Evolutionary conservation across 1,284 basidiomycete genomes (phyloP).

Genomic region (Trichosporon ovoides): DNA sequence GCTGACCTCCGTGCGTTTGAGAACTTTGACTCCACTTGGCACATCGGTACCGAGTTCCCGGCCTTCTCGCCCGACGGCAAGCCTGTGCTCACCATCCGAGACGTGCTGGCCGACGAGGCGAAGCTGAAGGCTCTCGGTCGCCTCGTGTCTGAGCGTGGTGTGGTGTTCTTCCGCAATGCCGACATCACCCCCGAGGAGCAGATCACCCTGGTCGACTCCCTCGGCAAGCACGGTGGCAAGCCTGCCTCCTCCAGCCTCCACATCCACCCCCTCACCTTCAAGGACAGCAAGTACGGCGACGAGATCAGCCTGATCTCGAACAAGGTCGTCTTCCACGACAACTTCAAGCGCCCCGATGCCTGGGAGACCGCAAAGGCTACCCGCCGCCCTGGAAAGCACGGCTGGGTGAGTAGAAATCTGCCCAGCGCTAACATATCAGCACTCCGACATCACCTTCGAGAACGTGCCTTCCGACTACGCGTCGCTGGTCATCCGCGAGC

Average conservation of each 20-base stretch:
- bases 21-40: conserved; percentile 36
- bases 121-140: conserved; percentile 34
- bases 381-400: conserved; percentile 5
- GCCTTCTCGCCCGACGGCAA: conserved; percentile 15
- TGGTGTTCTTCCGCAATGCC: conserved; percentile 63
- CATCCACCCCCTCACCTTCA: conserved; percentile 58
- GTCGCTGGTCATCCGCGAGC: conserved; percentile 57
- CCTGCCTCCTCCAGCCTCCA: conserved; percentile 57
- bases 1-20: conserved; percentile 20
- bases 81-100: conserved; percentile 26
- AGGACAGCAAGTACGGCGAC: conserved; percentile 48
- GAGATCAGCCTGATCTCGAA: conserved; percentile 56
- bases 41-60: conserved; percentile 47
- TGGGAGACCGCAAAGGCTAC: conserved; percentile 10
- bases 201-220: conserved; percentile 50
- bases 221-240: conserved; percentile 58
- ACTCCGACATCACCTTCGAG: conserved; percentile 64
- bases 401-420: conserved; percentile 10
- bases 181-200: conserved; percentile 52
- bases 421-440: conserved; percentile 13
- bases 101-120: conserved; percentile 28
- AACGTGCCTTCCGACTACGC: conserved; percentile 61
- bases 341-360: conserved; percentile 1
- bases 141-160: conserved; percentile 59
- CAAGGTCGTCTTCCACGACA: conserved; percentile 39